Base-by-base conservation (phyloP, 2,329 filamentous ascomycete genomes). In the Alternaria novae-zelandiae region DNA sequence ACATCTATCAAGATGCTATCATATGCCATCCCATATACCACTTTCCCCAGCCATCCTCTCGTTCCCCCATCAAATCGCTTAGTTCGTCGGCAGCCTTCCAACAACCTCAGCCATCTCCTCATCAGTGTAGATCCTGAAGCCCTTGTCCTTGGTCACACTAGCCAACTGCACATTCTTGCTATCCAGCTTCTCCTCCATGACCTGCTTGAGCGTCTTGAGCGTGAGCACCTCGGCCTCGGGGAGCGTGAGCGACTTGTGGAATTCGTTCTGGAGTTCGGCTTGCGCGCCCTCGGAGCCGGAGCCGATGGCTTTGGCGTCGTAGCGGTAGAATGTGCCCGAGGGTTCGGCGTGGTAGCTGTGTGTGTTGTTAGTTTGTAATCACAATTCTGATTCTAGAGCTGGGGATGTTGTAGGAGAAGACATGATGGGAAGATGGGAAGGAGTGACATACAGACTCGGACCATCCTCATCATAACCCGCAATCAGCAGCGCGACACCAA, bases 181-280 rank as follows among this genome's bases (percentile, higher is more conserved):
- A 80, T 99, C 96, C 65, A 99, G 87, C 86, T 99, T 99, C 89
- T 99, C 96, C 84, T 99, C 96, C 96, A 99, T 99, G 73, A 99
- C 96, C 84, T 99, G 96, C 88, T 98, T 99, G 81, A 99, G 83
- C 41, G 96, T 99, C 89, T 98, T 98, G 77, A 99, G 86, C 55
- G 97, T 94, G 70, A 99, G 85, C 4, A 94, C 96, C 85, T 99
- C 96, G 62, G 96, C 96, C 79, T 99, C 96, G 61, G 88, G 85
- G 67, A 99, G 90, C 45, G 94, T 97, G 68, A 99, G 87, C 61
- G 95, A 98, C 88, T 96, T 97, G 86, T 99, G 96, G 79, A 97
- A 99, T 84, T 98, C 95, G 78, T 97, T 97, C 83, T 99, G 96
- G 77, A 99, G 85, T 84, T 99, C 96, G 41, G 96, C 96, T 83